A percentile compares a stretch with the other conserved stretches of the same genome.
These are phyloP conservation scores for Metschnikowia baotianmanensis DNA, from an alignment of 805 yeast genomes.

Conservation along the genomic window DNA sequence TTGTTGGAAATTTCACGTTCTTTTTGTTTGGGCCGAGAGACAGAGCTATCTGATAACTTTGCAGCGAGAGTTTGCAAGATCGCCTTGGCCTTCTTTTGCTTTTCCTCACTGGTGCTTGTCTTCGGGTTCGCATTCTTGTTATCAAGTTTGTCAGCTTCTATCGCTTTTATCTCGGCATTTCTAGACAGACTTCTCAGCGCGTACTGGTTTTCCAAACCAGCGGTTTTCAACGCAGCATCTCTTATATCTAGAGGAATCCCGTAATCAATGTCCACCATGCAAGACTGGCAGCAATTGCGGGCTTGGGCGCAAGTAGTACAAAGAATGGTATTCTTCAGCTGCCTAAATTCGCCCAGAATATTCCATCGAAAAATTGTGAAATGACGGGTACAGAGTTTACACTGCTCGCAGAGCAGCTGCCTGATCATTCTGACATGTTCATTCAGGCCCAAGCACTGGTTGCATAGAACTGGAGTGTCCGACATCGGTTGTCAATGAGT, in stretches of 20 bases:
- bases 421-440: conserved; percentile 68
- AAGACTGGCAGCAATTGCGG: conserved; percentile 82
- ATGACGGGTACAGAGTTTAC: conserved; percentile 82
- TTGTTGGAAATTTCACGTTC: conserved; percentile 42
- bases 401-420: conserved; percentile 72
- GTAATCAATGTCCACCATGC: conserved; percentile 78
- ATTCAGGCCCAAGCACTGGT: conserved; percentile 65
- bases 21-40: conserved; percentile 17
- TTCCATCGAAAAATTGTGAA: conserved; percentile 81
- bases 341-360: conserved; percentile 39
- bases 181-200: conserved; percentile 26
- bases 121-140: conserved; percentile 41
- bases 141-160: conserved; percentile 48
- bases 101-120: conserved; percentile 12
- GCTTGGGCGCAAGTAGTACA: conserved; percentile 79
- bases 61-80: conserved; percentile 50
- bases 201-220: conserved; percentile 37
- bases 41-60: conserved; percentile 19
- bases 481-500: conserved; percentile 7
- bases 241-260: conserved; percentile 77
- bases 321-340: conserved; percentile 60
- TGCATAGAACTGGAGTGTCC: conserved; percentile 66
- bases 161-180: conserved; percentile 38
- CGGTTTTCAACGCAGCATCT: conserved; percentile 76
- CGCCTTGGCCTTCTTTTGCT: conserved; percentile 41